phyloP scores from a whole-genome alignment of 345 rosid genomes.

The Lenwebbia sp. region DNA sequence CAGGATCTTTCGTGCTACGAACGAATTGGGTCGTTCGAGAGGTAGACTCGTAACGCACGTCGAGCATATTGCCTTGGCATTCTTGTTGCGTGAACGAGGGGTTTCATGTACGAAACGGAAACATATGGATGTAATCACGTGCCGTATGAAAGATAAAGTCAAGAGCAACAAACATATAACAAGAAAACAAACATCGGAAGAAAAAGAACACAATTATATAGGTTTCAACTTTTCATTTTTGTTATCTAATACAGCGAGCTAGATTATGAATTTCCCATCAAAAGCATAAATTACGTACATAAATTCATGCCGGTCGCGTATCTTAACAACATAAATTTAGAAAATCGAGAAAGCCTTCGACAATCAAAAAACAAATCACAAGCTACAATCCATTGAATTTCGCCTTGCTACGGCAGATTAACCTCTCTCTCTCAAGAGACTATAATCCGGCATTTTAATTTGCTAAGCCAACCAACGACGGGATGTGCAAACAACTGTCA shows the following conservation, averaged over 20 bases:
- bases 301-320: not conserved
- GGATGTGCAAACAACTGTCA: not conserved
- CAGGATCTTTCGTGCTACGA: accelerated
- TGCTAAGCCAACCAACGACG: not conserved
- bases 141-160: accelerated
- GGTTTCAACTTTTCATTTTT: not conserved
- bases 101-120: not conserved
- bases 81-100: not conserved
- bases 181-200: not conserved
- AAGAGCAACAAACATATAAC: accelerated
- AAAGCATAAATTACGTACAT: not conserved
- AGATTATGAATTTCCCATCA: not conserved
- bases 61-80: not conserved
- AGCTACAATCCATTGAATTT: not conserved
- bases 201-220: not conserved
- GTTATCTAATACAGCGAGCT: not conserved
- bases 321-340: not conserved
- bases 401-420: not conserved
- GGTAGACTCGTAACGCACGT: not conserved
- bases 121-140: not conserved
- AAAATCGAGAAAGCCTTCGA: not conserved
- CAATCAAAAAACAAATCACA: not conserved
- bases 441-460: not conserved
- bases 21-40: not conserved
- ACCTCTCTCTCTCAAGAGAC: not conserved